These are phyloP conservation scores for Corynespora cassiicola DNA, from an alignment of 2,329 filamentous ascomycete genomes.

Conservation along the genomic window DNA sequence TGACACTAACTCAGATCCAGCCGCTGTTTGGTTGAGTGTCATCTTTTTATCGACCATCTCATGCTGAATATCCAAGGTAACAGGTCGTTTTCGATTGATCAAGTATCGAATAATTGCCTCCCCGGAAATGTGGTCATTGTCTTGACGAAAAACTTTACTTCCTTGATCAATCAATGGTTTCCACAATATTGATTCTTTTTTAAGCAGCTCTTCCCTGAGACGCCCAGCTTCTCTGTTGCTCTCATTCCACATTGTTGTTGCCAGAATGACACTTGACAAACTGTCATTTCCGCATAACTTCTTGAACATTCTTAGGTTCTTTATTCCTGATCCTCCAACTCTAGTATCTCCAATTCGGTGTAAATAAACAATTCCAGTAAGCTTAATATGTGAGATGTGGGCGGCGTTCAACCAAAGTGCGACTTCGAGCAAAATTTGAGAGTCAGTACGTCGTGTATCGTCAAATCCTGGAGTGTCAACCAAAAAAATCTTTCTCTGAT, in stretches of 20 bases:
- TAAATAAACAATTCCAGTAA: constrained; percentile 56
- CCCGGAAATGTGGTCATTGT: constrained; percentile 9
- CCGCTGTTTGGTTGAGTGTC: constrained; percentile 10
- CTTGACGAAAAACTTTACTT: constrained; percentile 17
- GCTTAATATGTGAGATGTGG: constrained; percentile 38
- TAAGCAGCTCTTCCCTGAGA: constrained; percentile 7
- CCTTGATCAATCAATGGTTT: constrained; percentile 17
- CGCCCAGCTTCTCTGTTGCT: neutral
- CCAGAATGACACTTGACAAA: constrained; percentile 50
- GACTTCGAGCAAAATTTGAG: constrained; percentile 53
- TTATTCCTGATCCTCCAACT: constrained; percentile 45
- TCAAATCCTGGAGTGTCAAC: constrained; percentile 60
- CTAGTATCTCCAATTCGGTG: constrained; percentile 53
- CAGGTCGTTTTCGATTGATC: constrained; percentile 8
- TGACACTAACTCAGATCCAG: constrained; percentile 9
- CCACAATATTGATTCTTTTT: constrained; percentile 11
- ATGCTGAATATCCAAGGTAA: constrained; percentile 15
- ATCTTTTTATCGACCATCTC: constrained; percentile 19
- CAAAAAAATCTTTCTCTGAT: constrained; percentile 21
- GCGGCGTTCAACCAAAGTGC: constrained; percentile 46
- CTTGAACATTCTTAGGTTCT: constrained; percentile 55
- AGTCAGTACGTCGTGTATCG: constrained; percentile 52
- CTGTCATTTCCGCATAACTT: constrained; percentile 52
- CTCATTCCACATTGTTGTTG: constrained; percentile 52
- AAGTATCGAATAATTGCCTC: constrained; percentile 15